Conservation (phyloP, 225 moss, liverwort and hornwort species). For the Bryum argenteum region DNA sequence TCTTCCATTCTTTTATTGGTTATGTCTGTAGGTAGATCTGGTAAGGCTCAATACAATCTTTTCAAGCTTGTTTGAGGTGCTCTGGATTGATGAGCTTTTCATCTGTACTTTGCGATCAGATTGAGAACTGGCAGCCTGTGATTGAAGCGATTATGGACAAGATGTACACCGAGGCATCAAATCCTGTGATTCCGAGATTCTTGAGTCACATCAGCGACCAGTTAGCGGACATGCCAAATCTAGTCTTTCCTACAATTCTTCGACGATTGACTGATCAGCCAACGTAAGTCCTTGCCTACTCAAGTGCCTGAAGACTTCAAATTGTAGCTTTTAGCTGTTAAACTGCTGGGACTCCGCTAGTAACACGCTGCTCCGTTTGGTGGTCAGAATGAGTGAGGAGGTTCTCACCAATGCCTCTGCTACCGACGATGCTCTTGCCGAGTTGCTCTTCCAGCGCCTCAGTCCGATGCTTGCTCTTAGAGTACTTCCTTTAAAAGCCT, state of each 20-base stretch:
- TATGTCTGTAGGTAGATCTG: too few species aligned
- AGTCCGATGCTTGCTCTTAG: conserved; percentile 90
- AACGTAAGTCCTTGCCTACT: conserved; percentile 48
- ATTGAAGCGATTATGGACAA: conserved; percentile 60
- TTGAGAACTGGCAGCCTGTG: conserved; percentile 72
- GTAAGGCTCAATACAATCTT: background rate
- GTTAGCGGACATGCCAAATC: conserved; percentile 54
- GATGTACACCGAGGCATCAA: conserved; percentile 88
- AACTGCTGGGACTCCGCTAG: conserved; percentile 1
- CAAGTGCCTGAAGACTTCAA: conserved; percentile 14
- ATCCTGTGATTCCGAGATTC: conserved; percentile 90
- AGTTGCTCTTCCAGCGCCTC: conserved; percentile 75
- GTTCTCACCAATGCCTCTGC: conserved; percentile 42
- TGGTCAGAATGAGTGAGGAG: conserved; percentile 64
- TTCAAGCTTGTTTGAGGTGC: conserved; percentile 16
- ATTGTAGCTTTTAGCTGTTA: conserved; percentile 16
- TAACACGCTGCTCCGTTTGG: conserved; percentile 16
- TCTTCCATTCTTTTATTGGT: too few species aligned
- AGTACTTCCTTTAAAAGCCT: conserved; percentile 82
- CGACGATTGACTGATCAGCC: conserved; percentile 66
- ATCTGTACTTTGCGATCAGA: conserved; percentile 48
- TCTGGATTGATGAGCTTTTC: conserved; percentile 2
- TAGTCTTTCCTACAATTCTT: conserved; percentile 64
- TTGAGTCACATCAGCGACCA: conserved; percentile 79
- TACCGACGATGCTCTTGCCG: conserved; percentile 50